phyloP scores from a whole-genome alignment of 78 protist genomes.

The Acrasis kona region DNA sequence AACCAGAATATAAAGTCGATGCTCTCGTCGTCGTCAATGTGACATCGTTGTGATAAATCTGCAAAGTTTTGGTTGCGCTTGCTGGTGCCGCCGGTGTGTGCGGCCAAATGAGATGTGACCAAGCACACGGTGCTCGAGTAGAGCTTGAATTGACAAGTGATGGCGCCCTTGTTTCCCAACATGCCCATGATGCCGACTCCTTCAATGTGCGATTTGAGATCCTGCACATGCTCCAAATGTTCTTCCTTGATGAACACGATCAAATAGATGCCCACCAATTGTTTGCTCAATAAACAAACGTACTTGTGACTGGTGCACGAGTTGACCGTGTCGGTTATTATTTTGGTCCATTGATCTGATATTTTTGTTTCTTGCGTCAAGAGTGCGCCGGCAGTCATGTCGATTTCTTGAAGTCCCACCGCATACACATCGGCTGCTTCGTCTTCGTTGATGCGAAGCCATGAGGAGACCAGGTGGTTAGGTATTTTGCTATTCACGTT shows the following conservation, averaged over 20 bases:
- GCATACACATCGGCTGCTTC: constrained; percentile 1
- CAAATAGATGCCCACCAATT: constrained; percentile 63
- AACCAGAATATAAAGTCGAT: constrained; percentile 6
- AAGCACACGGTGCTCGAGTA: constrained; percentile 54
- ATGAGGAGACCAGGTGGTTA: background rate
- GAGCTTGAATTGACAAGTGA: constrained; percentile 52
- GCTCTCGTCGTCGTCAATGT: background rate
- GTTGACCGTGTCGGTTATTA: background rate
- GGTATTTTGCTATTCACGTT: background rate
- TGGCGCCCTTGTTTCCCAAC: constrained; percentile 90
- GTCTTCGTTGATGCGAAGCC: background rate
- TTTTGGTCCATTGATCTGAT: background rate
- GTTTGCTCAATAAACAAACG: constrained; percentile 32
- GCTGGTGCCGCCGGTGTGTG: constrained; percentile 63
- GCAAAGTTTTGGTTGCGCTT: constrained; percentile 68
- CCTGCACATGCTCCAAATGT: constrained; percentile 10
- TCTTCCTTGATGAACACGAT: constrained; percentile 45
- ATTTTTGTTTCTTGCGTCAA: constrained; percentile 17
- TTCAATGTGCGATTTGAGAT: background rate
- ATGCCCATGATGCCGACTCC: constrained; percentile 67
- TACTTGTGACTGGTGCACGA: constrained; percentile 5
- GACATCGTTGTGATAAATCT: constrained; percentile 20
- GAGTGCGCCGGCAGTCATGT: constrained; percentile 25
- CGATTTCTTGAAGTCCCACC: constrained; percentile 20
- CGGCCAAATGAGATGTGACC: constrained; percentile 82